phyloP scores from a whole-genome alignment of 306 rosid species.

The Pyrus communis region DNA sequence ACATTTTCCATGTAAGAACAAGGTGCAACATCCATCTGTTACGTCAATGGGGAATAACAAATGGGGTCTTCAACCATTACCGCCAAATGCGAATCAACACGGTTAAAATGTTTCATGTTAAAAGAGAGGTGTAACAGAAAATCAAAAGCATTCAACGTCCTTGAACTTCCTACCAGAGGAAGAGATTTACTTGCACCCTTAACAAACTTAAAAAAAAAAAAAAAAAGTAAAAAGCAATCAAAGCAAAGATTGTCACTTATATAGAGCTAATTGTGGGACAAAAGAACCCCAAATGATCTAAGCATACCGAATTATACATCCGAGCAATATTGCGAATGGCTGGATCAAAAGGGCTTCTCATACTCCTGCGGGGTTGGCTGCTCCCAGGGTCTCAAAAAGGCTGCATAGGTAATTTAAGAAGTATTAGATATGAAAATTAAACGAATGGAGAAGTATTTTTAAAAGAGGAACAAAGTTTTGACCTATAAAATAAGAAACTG shows the following conservation, averaged over 20 bases:
- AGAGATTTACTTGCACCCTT: constrained; percentile 17
- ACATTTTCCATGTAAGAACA: neutral
- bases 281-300: constrained; percentile 20
- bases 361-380: constrained; percentile 72
- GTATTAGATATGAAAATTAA: constrained; percentile 11
- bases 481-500: neutral
- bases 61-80: constrained; percentile 6
- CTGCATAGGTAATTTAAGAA: constrained; percentile 23
- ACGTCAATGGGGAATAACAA: neutral
- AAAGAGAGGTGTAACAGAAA: neutral
- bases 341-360: constrained; percentile 61
- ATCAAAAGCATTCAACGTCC: neutral
- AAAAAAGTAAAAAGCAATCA: neutral
- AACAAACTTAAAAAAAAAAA: neutral
- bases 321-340: constrained; percentile 12
- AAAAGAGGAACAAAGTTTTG: neutral
- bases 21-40: neutral
- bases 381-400: constrained; percentile 74
- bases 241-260: constrained; percentile 17
- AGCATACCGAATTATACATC: constrained; percentile 35
- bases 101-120: neutral
- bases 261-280: neutral
- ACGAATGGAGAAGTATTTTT: neutral
- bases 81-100: neutral
- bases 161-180: constrained; percentile 23